These are phyloP conservation scores for Tylopilus plumbeoviolaceoides DNA, from an alignment of 768 basidiomycete species.

Conservation along the genomic window DNA sequence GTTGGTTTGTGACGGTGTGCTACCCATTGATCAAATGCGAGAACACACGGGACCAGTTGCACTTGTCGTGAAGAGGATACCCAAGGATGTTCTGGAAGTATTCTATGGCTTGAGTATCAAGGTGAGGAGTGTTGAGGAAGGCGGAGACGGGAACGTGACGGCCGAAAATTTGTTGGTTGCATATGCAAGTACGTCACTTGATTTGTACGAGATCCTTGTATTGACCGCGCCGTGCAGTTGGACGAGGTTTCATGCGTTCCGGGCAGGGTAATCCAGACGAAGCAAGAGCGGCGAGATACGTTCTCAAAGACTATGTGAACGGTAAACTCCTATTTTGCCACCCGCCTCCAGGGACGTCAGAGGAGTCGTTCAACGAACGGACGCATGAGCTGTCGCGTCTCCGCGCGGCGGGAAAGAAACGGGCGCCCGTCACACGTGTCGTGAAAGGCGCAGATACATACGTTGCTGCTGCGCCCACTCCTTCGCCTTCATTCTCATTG, in stretches of 20 bases:
- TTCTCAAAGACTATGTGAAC: constrained; percentile 96
- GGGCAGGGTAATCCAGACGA: constrained; percentile 98
- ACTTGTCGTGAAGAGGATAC: constrained; percentile 74
- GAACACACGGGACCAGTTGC: constrained; percentile 86
- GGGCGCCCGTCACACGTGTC: constrained; percentile 84
- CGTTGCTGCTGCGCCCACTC: constrained; percentile 34
- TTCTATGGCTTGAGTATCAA: constrained; percentile 83
- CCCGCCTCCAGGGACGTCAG: constrained; percentile 69
- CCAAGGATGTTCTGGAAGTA: constrained; percentile 80
- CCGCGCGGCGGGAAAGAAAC: constrained; percentile 73
- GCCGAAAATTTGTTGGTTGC: constrained; percentile 81
- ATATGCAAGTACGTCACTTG: constrained; percentile 77
- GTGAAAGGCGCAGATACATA: constrained; percentile 82
- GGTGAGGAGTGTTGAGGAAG: constrained; percentile 65
- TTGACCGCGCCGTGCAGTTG: constrained; percentile 54
- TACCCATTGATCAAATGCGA: constrained; percentile 96
- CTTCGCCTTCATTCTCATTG: background rate
- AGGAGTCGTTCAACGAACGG: constrained; percentile 69
- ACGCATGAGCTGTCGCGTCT: constrained; percentile 59
- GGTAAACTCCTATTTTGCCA: constrained; percentile 90
- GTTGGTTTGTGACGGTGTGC: constrained; percentile 91
- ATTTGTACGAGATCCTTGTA: background rate
- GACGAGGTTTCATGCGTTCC: constrained; percentile 85
- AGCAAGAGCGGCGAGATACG: constrained; percentile 84
- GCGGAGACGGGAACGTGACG: constrained; percentile 70